Percentiles rank a stretch among this genome's conserved stretches.
Evolutionary conservation across 257 asterid genomes (phyloP).

Genomic region (Buddleja alternifolia): DNA sequence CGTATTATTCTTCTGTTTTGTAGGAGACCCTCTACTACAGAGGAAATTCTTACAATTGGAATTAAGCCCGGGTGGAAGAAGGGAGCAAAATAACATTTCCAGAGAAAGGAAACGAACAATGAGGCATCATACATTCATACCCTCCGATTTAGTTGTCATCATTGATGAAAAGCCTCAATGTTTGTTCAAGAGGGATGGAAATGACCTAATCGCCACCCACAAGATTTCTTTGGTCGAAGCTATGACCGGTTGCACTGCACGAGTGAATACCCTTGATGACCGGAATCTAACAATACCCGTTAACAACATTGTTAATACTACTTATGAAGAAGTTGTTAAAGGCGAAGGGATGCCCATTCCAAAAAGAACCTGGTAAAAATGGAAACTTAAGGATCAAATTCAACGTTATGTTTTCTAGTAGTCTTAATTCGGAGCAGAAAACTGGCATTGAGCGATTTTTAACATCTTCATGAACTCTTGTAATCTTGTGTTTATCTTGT

Average conservation of each 20-base stretch:
- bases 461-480: constrained; percentile 53
- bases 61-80: constrained; percentile 96
- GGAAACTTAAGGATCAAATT: constrained; percentile 82
- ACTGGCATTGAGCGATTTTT: constrained; percentile 70
- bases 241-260: constrained; percentile 74
- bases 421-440: constrained; percentile 90
- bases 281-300: constrained; percentile 64
- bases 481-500: constrained; percentile 30
- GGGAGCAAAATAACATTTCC: constrained; percentile 95
- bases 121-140: constrained; percentile 78
- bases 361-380: constrained; percentile 76
- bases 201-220: constrained; percentile 73
- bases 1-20: constrained; percentile 1
- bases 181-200: constrained; percentile 81
- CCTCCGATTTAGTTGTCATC: constrained; percentile 81
- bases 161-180: constrained; percentile 87
- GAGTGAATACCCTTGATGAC: constrained; percentile 75
- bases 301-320: constrained; percentile 62
- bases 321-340: constrained; percentile 75
- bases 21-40: constrained; percentile 69
- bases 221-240: constrained; percentile 81
- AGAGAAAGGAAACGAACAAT: constrained; percentile 82
- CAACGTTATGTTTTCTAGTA: constrained; percentile 75
- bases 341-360: constrained; percentile 98
- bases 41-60: constrained; percentile 78